Conservation (phyloP, 257 asterid genomes). For the Parsonsia alboflavescens region DNA sequence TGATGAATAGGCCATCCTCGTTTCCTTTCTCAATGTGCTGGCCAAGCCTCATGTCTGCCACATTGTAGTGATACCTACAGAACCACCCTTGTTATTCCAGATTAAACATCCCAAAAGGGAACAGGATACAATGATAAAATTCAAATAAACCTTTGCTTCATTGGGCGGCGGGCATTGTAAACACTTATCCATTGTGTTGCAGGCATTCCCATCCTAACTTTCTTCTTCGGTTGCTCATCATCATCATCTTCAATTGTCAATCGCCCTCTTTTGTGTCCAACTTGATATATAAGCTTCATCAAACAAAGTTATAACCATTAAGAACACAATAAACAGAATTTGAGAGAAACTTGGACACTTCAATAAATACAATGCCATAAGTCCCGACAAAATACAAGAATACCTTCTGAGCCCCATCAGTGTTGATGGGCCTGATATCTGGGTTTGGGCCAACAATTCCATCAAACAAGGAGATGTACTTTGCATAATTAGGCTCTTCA, state of each 20-base stretch:
- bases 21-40: conserved; percentile 73
- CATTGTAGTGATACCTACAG: conserved; percentile 62
- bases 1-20: conserved; percentile 64
- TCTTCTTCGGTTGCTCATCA: conserved; percentile 22
- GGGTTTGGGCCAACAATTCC: conserved; percentile 20
- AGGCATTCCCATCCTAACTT: conserved; percentile 20
- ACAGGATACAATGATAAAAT: not conserved
- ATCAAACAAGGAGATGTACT: conserved; percentile 19
- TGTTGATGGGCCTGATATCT: conserved; percentile 17
- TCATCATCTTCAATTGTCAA: conserved; percentile 16
- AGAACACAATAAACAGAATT: not conserved
- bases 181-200: conserved; percentile 18
- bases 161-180: conserved; percentile 15
- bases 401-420: conserved; percentile 25
- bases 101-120: not conserved
- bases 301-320: not conserved
- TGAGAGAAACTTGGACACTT: not conserved
- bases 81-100: conserved; percentile 10
- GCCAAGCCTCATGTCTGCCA: conserved; percentile 46
- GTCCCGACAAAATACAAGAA: not conserved
- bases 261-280: conserved; percentile 20
- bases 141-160: conserved; percentile 16
- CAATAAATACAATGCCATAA: not conserved
- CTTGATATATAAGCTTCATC: conserved; percentile 15
- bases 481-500: conserved; percentile 23